A percentile compares a stretch with the other conserved stretches of the same genome.
Evolutionary conservation across 495 filamentous ascomycete species (phyloP).

Genomic region (Umbilicaria muhlenbergii): DNA sequence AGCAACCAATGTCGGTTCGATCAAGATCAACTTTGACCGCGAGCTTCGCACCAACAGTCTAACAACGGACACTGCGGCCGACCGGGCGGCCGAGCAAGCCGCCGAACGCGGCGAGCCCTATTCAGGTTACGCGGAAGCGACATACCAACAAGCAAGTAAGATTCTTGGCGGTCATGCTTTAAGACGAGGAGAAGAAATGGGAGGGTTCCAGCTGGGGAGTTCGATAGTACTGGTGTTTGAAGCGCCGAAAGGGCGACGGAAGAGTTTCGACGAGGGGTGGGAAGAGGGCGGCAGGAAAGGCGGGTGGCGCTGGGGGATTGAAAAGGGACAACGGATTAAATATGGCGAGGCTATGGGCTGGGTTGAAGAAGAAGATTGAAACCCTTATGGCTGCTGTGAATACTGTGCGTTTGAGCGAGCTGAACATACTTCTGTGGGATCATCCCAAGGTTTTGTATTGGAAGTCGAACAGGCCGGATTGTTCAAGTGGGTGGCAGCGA

Average conservation of each 20-base stretch:
- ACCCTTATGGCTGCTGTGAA: background rate
- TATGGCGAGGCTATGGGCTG: constrained; percentile 75
- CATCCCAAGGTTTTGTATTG: no score
- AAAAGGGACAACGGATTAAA: constrained; percentile 76
- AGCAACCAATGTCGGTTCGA: constrained; percentile 96
- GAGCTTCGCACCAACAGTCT: constrained; percentile 89
- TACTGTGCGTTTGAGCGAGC: no score
- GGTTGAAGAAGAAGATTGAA: constrained; percentile 29
- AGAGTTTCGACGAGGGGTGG: constrained; percentile 52
- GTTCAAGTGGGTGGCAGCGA: no score
- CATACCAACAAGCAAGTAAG: constrained; percentile 60
- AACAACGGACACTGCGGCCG: constrained; percentile 76
- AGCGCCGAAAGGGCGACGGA: constrained; percentile 52
- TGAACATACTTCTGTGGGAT: no score
- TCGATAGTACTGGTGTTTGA: constrained; percentile 96
- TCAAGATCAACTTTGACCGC: constrained; percentile 92
- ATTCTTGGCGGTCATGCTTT: constrained; percentile 73
- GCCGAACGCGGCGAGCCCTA: constrained; percentile 61
- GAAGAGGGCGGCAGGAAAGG: constrained; percentile 36
- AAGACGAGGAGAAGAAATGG: constrained; percentile 87
- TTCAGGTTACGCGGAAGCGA: constrained; percentile 77
- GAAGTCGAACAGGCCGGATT: no score
- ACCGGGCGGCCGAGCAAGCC: constrained; percentile 65
- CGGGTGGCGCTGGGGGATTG: constrained; percentile 70
- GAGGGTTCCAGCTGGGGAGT: constrained; percentile 91